A percentile compares a stretch with the other conserved stretches of the same genome.
These are phyloP conservation scores for Ophiostoma angusticollis DNA, from an alignment of 2,329 filamentous ascomycete species.

Conservation along the genomic window DNA sequence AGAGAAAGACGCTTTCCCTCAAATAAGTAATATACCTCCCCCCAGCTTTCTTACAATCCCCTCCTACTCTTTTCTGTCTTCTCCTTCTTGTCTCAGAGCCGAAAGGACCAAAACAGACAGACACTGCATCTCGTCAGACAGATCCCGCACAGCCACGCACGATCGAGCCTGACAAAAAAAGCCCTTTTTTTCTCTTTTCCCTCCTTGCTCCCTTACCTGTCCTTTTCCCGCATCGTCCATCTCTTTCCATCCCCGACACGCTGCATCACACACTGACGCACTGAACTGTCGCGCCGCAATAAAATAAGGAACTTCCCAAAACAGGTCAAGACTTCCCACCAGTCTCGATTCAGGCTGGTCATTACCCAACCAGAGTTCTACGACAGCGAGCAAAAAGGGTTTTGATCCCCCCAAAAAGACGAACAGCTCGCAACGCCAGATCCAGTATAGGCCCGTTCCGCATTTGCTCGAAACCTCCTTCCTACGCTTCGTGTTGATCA, in stretches of 20 bases:
- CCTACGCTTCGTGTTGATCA: constrained; percentile 35
- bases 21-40: constrained; percentile 15
- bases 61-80: constrained; percentile 7
- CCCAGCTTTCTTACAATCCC: constrained; percentile 5
- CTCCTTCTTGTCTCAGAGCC: constrained; percentile 4
- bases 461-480: constrained; percentile 51
- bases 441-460: constrained; percentile 53
- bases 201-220: neutral
- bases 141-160: neutral
- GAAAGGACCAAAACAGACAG: neutral
- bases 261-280: too few species aligned
- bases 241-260: neutral
- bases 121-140: neutral
- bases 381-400: constrained; percentile 29
- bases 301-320: constrained; percentile 9
- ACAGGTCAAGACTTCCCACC: constrained; percentile 23
- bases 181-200: neutral
- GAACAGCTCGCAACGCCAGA: constrained; percentile 44
- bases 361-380: constrained; percentile 41
- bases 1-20: constrained; percentile 13
- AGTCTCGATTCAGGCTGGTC: constrained; percentile 32
- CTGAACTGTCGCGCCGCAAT: constrained; percentile 8
- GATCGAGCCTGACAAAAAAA: neutral
- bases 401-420: too few species aligned
- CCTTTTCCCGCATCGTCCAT: neutral